Evolutionary conservation across 805 yeast species (phyloP).

Genomic region (Teunomyces funiuensis): DNA sequence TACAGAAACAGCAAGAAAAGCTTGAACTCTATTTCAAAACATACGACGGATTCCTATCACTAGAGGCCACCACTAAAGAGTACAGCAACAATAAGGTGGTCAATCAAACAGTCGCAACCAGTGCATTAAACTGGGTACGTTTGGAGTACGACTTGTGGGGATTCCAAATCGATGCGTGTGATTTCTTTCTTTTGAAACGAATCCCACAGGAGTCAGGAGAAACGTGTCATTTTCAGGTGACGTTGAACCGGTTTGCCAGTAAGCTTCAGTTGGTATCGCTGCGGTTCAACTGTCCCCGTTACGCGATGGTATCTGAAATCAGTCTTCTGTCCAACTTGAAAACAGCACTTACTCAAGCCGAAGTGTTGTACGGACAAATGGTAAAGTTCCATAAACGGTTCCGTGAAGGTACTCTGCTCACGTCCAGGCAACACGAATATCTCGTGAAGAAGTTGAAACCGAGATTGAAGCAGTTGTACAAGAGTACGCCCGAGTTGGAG

Average conservation of each 20-base stretch:
- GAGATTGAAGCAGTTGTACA: conserved; percentile 11
- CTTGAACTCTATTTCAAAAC: conserved; percentile 5
- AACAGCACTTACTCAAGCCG: conserved; percentile 20
- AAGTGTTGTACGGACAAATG: conserved; percentile 7
- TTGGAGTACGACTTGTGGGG: conserved; percentile 38
- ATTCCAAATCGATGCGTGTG: background rate
- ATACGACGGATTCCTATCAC: conserved; percentile 11
- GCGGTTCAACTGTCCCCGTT: conserved; percentile 20
- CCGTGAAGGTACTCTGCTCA: conserved; percentile 5
- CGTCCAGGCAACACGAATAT: conserved; percentile 16
- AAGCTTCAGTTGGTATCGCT: conserved; percentile 15
- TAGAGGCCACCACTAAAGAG: conserved; percentile 13
- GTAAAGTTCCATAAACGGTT: background rate
- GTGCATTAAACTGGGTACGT: conserved; percentile 25
- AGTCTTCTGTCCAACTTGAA: conserved; percentile 12
- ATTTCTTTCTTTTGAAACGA: background rate
- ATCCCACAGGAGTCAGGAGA: background rate
- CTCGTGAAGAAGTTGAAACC: conserved; percentile 11
- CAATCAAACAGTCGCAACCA: conserved; percentile 13
- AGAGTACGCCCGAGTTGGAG: conserved; percentile 6
- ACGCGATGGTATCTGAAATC: conserved; percentile 7
- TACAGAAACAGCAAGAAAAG: conserved; percentile 4
- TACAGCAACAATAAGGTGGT: conserved; percentile 13
- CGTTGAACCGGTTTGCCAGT: conserved; percentile 14
- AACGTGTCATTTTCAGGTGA: conserved; percentile 11